A percentile compares a stretch with the other conserved stretches of the same genome.
Conservation (phyloP, 1,139 yeast genomes). For the Meyerozyma carpophila region DNA sequence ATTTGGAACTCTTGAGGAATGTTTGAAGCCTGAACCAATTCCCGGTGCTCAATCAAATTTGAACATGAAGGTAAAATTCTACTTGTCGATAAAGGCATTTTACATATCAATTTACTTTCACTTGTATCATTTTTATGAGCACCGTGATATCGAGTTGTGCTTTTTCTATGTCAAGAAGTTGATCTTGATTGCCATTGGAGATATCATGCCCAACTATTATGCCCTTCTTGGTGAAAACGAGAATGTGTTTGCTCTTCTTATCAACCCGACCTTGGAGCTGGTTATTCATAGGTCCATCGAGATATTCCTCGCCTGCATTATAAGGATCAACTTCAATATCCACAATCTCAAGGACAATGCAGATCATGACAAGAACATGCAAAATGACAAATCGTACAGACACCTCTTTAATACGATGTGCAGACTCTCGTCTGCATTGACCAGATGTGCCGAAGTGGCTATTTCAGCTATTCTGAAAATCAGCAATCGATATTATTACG, state of each 20-base stretch:
- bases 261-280: constrained; percentile 38
- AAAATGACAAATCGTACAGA: constrained; percentile 14
- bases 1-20: constrained; percentile 13
- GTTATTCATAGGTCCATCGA: constrained; percentile 36
- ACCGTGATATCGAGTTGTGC: constrained; percentile 18
- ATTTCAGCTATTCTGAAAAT: constrained; percentile 17
- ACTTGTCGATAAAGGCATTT: constrained; percentile 26
- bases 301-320: constrained; percentile 25
- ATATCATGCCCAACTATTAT: constrained; percentile 36
- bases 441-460: constrained; percentile 32
- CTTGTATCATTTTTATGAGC: constrained; percentile 36
- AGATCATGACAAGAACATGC: constrained; percentile 14
- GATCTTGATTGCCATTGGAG: constrained; percentile 22
- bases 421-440: constrained; percentile 25
- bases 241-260: constrained; percentile 31
- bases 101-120: constrained; percentile 32
- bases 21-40: background rate
- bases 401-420: constrained; percentile 19
- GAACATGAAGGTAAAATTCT: constrained; percentile 17
- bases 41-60: constrained; percentile 4
- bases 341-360: constrained; percentile 11
- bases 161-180: constrained; percentile 34
- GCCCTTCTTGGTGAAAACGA: constrained; percentile 26
- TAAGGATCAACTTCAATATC: constrained; percentile 21
- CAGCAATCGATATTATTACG: constrained; percentile 41